phyloP scores from a whole-genome alignment of 495 filamentous ascomycete species.

The Cercophora samala region DNA sequence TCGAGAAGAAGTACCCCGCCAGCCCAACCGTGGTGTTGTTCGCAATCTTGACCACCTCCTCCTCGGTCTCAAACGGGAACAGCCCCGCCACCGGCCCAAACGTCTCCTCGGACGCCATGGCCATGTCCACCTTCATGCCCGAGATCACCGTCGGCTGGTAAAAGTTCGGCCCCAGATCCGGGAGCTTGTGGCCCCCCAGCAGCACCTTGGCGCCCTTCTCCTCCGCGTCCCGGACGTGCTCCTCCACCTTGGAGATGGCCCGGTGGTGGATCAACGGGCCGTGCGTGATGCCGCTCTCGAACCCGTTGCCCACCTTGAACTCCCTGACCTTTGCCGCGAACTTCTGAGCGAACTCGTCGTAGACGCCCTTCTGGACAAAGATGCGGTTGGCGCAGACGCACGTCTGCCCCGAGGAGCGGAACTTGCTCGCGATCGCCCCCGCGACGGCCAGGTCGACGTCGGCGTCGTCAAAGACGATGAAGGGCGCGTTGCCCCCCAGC shows the following conservation, averaged over 20 bases:
- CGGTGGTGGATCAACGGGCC: constrained; percentile 79
- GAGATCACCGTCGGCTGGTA: constrained; percentile 78
- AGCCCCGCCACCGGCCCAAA: constrained; percentile 83
- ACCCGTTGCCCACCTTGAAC: constrained; percentile 77
- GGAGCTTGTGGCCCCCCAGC: constrained; percentile 64
- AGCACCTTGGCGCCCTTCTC: constrained; percentile 69
- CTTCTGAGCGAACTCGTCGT: constrained; percentile 68
- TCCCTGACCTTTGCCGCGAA: constrained; percentile 70
- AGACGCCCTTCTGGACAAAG: constrained; percentile 75
- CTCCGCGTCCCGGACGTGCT: constrained; percentile 73
- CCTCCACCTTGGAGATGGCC: constrained; percentile 70
- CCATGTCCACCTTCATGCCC: constrained; percentile 78
- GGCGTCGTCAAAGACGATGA: constrained; percentile 91
- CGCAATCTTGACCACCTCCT: constrained; percentile 76
- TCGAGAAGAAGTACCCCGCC: constrained; percentile 82
- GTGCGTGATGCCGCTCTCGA: constrained; percentile 66
- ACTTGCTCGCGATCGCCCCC: constrained; percentile 75
- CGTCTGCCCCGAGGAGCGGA: constrained; percentile 83
- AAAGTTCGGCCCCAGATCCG: constrained; percentile 68
- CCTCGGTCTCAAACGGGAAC: constrained; percentile 78
- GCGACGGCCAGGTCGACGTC: constrained; percentile 74
- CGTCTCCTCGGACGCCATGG: constrained; percentile 74
- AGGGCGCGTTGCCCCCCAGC: constrained; percentile 86
- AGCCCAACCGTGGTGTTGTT: constrained; percentile 75
- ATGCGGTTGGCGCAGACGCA: constrained; percentile 89